Evolutionary conservation across 2,329 filamentous ascomycete species (phyloP).

Genomic region (Ascomycota sp.): DNA sequence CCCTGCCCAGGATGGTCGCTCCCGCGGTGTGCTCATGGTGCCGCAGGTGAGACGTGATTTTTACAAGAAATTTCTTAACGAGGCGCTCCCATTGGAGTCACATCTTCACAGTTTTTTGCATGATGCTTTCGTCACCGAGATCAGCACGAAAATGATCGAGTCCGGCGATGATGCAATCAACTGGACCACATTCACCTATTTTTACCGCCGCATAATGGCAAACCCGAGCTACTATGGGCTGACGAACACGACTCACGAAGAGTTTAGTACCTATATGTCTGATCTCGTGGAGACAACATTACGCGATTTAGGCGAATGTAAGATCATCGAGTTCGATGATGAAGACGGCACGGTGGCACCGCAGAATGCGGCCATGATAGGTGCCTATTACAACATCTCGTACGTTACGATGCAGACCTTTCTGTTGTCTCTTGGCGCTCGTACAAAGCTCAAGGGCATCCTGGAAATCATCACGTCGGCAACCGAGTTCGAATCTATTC

Average conservation of each 20-base stretch:
- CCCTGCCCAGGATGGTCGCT: constrained; percentile 56
- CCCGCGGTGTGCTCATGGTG: constrained; percentile 89
- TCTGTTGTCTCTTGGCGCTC: constrained; percentile 68
- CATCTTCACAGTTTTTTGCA: constrained; percentile 81
- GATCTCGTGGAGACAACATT: constrained; percentile 86
- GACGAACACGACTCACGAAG: constrained; percentile 73
- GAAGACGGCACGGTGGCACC: constrained; percentile 79
- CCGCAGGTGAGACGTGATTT: constrained; percentile 88
- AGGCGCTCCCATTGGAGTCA: constrained; percentile 87
- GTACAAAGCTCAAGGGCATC: constrained; percentile 90
- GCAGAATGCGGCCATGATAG: constrained; percentile 93
- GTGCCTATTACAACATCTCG: constrained; percentile 97
- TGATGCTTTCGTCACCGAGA: constrained; percentile 91
- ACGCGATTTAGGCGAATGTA: constrained; percentile 76
- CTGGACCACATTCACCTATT: constrained; percentile 97
- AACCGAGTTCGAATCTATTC: constrained; percentile 87
- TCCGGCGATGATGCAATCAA: constrained; percentile 94
- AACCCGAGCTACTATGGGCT: constrained; percentile 95
- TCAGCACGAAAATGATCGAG: constrained; percentile 87
- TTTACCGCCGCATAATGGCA: constrained; percentile 81
- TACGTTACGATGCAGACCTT: constrained; percentile 99
- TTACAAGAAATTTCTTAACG: constrained; percentile 96
- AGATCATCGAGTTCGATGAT: constrained; percentile 89
- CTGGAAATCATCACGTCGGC: constrained; percentile 94
- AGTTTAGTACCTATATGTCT: constrained; percentile 81